Conservation (phyloP, 2,329 filamentous ascomycete species). For the Daldinia eschscholtzii region DNA sequence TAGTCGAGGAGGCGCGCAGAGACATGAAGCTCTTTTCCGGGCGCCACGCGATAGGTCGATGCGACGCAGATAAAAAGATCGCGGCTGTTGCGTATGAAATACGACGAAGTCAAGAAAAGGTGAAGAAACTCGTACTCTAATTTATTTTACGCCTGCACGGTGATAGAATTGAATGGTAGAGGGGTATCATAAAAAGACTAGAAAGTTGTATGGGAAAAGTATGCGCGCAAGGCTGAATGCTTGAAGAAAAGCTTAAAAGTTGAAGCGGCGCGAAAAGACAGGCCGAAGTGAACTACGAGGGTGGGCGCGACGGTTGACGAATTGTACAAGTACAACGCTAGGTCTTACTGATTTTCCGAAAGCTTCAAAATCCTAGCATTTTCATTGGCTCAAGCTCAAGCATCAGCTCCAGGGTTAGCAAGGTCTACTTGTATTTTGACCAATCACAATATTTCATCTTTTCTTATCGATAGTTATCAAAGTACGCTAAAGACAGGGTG, state of each 20-base stretch:
- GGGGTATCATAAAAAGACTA: constrained; percentile 48
- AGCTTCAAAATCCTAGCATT: background rate
- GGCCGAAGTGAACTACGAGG: constrained; percentile 24
- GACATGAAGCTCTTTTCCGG: background rate
- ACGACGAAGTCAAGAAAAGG: constrained; percentile 6
- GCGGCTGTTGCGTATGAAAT: background rate
- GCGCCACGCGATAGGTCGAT: constrained; percentile 12
- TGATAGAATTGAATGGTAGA: constrained; percentile 36
- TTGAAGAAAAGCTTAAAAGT: constrained; percentile 41
- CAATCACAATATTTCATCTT: background rate
- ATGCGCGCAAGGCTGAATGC: constrained; percentile 29
- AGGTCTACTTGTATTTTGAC: background rate
- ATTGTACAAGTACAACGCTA: constrained; percentile 51
- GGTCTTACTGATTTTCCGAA: constrained; percentile 47
- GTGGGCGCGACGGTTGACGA: constrained; percentile 46
- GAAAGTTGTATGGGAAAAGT: constrained; percentile 34
- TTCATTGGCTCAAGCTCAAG: constrained; percentile 40
- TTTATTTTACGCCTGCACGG: constrained; percentile 6
- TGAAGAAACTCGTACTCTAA: background rate
- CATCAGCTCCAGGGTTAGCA: background rate
- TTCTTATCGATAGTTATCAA: background rate
- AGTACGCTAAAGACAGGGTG: background rate
- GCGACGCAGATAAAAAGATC: constrained; percentile 13
- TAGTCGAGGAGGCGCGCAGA: background rate
- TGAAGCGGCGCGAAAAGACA: constrained; percentile 36